Evolutionary conservation across 2,329 filamentous ascomycete genomes (phyloP).

Genomic region (Tolypocladium ophioglossoides): DNA sequence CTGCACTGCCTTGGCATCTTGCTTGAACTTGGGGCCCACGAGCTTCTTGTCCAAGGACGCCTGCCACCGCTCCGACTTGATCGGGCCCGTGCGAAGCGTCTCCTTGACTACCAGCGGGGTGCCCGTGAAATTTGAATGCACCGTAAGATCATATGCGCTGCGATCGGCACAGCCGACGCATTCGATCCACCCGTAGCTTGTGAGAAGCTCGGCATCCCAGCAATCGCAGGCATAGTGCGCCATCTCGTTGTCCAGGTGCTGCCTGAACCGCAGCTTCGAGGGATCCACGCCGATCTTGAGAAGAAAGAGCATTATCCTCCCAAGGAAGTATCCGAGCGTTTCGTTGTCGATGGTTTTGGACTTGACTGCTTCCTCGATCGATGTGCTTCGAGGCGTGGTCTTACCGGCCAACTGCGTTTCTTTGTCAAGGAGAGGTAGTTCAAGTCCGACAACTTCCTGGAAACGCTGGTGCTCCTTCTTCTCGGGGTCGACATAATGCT

Average conservation of each 20-base stretch:
- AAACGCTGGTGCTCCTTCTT: constrained; percentile 92
- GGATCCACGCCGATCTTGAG: constrained; percentile 78
- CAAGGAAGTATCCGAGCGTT: constrained; percentile 94
- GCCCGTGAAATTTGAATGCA: constrained; percentile 88
- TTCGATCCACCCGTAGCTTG: constrained; percentile 94
- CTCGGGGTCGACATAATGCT: constrained; percentile 93
- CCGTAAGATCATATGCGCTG: constrained; percentile 86
- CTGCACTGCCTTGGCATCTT: constrained; percentile 81
- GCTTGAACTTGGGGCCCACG: constrained; percentile 92
- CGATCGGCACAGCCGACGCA: constrained; percentile 95
- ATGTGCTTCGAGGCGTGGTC: constrained; percentile 60
- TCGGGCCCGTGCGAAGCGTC: constrained; percentile 59
- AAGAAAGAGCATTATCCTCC: constrained; percentile 85
- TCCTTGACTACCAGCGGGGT: constrained; percentile 78
- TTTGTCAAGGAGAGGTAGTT: constrained; percentile 75
- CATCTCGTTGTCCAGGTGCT: constrained; percentile 77
- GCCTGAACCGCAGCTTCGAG: constrained; percentile 85
- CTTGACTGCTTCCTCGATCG: constrained; percentile 79
- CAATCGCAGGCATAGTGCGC: constrained; percentile 94
- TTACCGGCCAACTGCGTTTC: constrained; percentile 79
- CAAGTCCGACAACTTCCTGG: constrained; percentile 68
- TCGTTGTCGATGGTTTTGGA: constrained; percentile 86
- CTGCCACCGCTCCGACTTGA: constrained; percentile 76
- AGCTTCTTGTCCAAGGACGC: constrained; percentile 88
- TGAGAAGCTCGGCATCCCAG: constrained; percentile 92